Evolutionary conservation across 1,139 yeast species (phyloP).

Genomic region (Debaryomyces psychrophilus): DNA sequence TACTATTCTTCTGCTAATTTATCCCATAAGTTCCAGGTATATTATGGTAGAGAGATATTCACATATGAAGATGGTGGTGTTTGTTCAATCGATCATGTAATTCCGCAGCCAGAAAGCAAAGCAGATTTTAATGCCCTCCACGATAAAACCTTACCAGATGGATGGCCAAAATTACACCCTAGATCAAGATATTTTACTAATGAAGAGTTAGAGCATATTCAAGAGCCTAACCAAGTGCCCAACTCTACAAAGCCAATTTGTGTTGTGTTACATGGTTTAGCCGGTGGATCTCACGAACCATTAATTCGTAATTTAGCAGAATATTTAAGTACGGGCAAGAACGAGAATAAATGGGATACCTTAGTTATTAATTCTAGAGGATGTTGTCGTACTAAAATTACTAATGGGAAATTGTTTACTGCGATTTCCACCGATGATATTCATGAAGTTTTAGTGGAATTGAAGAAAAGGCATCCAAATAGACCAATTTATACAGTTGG

Average conservation of each 20-base stretch:
- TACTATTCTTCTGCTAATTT: conserved; percentile 62
- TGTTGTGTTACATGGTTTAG: conserved; percentile 79
- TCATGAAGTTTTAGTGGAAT: conserved; percentile 56
- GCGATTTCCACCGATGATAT: conserved; percentile 78
- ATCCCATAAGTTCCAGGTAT: conserved; percentile 55
- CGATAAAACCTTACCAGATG: conserved; percentile 59
- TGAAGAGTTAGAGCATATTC: conserved; percentile 34
- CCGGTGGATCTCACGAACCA: conserved; percentile 92
- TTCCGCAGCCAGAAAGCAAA: conserved; percentile 49
- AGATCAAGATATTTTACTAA: conserved; percentile 72
- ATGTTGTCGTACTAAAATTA: conserved; percentile 79
- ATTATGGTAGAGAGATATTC: conserved; percentile 77
- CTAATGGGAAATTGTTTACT: conserved; percentile 74
- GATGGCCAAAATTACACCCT: conserved; percentile 76
- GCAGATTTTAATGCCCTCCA: conserved; percentile 54
- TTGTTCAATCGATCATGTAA: conserved; percentile 78
- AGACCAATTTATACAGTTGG: conserved; percentile 80
- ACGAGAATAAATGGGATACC: conserved; percentile 48
- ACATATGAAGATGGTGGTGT: conserved; percentile 64
- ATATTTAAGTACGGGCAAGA: conserved; percentile 29
- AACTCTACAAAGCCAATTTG: conserved; percentile 58
- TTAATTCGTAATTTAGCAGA: conserved; percentile 69
- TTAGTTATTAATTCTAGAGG: conserved; percentile 84
- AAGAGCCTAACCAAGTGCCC: conserved; percentile 28
- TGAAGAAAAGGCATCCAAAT: conserved; percentile 62